phyloP scores from a whole-genome alignment of 352 stramenopile species.

The Phytophthora hybrid region DNA sequence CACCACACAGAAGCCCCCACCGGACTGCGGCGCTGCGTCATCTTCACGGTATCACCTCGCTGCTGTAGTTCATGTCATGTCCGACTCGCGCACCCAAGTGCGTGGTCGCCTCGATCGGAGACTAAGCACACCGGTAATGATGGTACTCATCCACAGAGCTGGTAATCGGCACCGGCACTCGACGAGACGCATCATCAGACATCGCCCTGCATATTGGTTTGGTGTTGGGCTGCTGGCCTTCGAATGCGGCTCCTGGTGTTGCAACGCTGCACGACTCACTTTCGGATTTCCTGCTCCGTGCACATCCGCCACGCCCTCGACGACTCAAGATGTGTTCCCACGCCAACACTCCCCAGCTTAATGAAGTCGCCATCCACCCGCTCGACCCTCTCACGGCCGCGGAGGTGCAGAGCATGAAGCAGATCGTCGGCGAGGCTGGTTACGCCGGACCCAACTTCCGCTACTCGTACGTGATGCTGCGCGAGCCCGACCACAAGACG shows the following conservation, averaged over 20 bases:
- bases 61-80: background rate
- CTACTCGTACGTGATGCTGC: slow-evolving; percentile 61
- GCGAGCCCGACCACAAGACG: slow-evolving; percentile 48
- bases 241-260: too few relatives aligned
- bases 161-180: slow-evolving; percentile 5
- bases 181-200: background rate
- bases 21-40: slow-evolving; percentile 15
- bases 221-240: too few relatives aligned
- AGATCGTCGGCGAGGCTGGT: slow-evolving; percentile 43
- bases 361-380: slow-evolving; percentile 29
- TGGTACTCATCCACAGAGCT: slow-evolving; percentile 5
- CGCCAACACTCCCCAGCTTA: slow-evolving; percentile 19
- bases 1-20: slow-evolving; percentile 4
- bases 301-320: slow-evolving; percentile 5
- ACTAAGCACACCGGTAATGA: slow-evolving; percentile 7
- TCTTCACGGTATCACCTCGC: background rate
- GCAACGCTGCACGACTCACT: slow-evolving; percentile 15
- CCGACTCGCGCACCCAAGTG: too few relatives aligned
- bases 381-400: slow-evolving; percentile 49
- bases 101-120: background rate
- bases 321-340: slow-evolving; percentile 28
- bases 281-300: slow-evolving; percentile 14
- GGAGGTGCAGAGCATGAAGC: slow-evolving; percentile 46
- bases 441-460: slow-evolving; percentile 36
- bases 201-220: background rate